Evolutionary conservation across 23 red algal species (phyloP), one percentile per base, ranked within the genome.

Genomic region (Pyropia haitanensis): DNA sequence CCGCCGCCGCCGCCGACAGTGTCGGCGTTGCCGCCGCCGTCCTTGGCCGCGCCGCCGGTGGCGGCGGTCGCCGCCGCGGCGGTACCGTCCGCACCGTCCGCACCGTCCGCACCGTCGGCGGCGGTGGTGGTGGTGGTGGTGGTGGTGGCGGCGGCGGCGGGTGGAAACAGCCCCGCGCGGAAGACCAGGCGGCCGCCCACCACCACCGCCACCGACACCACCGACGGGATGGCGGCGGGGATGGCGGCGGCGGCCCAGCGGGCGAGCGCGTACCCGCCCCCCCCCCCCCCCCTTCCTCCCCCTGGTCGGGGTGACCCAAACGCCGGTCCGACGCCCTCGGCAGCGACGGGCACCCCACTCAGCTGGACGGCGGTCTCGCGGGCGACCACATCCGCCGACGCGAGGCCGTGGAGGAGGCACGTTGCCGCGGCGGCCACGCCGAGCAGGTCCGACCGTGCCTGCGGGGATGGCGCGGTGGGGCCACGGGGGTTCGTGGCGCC

Each of bases 371-470:
- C 10, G 5, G 39, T 46, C 39, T 46, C 39, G 10, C 39, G 39
- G 4, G 39, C 39, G 13, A 72, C 69, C 18, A 87, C 32, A 17
- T 87, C 81, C 20, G 81, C 63, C 39, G 56, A 63, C 14, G 58
- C 81, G 21, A 87, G 17, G 13, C 70, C 81, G 44, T 77, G 76
- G 25, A 87, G 59, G 32, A 87, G 27, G 25, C 70, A 56, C 20
- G 55, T 70, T 22, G 81, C 81, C 18, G 60, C 61, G 32, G 70
- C 60, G 63, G 56, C 52, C 17, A 87, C 70, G 14, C 70, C 81
- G 61, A 87, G 63, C 26, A 87, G 53, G 48, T 87, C 81, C 15
- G 68, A 59, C n/a, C 81, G 61, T 1, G 81, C 75, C 48, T 87
- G 71, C 20, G 81, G 66, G 15, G 64, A 39, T 10, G 81, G 53